These are phyloP conservation scores for Wickerhamiella hasegawae DNA, from an alignment of 805 yeast species.

Conservation along the genomic window DNA sequence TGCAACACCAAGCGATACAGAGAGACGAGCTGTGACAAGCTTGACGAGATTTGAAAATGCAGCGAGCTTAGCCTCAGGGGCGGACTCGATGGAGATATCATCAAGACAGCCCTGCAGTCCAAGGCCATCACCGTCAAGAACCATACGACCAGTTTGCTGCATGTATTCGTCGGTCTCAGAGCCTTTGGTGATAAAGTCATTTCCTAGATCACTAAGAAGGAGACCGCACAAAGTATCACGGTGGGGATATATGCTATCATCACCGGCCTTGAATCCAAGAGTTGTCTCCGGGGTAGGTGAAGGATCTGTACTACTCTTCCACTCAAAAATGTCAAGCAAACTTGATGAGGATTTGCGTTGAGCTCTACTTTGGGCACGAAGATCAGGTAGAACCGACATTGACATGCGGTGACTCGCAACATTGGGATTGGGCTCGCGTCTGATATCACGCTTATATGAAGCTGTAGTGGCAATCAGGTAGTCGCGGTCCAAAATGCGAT, in stretches of 20 bases:
- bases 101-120: constrained; percentile 12
- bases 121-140: constrained; percentile 15
- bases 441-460: constrained; percentile 14
- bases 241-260: background rate
- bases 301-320: constrained; percentile 1
- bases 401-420: constrained; percentile 6
- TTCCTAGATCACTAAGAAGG: constrained; percentile 20
- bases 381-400: constrained; percentile 7
- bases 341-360: constrained; percentile 7
- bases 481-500: constrained; percentile 19
- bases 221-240: constrained; percentile 9
- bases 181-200: constrained; percentile 15
- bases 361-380: constrained; percentile 1
- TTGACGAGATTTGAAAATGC: constrained; percentile 8
- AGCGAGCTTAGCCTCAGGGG: constrained; percentile 11
- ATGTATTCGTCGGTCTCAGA: constrained; percentile 22
- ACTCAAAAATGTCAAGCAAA: constrained; percentile 8
- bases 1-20: constrained; percentile 4
- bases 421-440: constrained; percentile 5
- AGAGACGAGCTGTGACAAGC: constrained; percentile 5
- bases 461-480: constrained; percentile 10
- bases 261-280: background rate
- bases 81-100: constrained; percentile 8
- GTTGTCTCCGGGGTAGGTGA: background rate
- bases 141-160: constrained; percentile 17